Conservation (phyloP, 1,139 yeast genomes). For the Candida sp. region DNA sequence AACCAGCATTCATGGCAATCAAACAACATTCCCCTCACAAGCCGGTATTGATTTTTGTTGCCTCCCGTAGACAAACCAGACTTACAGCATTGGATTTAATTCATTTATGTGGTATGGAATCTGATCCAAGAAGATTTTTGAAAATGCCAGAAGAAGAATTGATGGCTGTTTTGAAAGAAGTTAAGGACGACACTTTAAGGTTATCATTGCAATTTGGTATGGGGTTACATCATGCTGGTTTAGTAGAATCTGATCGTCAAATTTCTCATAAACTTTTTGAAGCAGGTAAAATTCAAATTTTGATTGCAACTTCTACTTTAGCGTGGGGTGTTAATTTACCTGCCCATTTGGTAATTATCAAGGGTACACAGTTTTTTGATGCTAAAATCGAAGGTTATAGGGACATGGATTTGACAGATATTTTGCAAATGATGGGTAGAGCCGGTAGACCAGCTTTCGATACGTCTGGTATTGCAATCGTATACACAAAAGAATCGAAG, state of each 20-base stretch:
- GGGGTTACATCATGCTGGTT: conserved; percentile 97
- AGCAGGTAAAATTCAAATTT: conserved; percentile 78
- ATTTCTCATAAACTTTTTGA: conserved; percentile 87
- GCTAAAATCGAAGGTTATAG: conserved; percentile 76
- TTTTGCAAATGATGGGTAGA: conserved; percentile 86
- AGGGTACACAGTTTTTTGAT: conserved; percentile 90
- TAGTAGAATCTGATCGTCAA: conserved; percentile 85
- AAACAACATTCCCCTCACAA: conserved; percentile 92
- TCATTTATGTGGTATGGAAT: conserved; percentile 93
- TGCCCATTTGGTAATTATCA: conserved; percentile 88
- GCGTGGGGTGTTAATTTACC: conserved; percentile 99
- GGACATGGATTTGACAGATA: conserved; percentile 92
- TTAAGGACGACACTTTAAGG: conserved; percentile 85
- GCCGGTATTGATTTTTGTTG: conserved; percentile 93
- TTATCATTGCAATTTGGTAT: conserved; percentile 91
- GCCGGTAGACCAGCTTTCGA: conserved; percentile 99
- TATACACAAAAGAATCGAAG: conserved; percentile 88
- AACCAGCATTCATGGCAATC: conserved; percentile 96
- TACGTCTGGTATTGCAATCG: conserved; percentile 93
- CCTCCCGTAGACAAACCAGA: conserved; percentile 96
- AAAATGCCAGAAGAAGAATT: conserved; percentile 76
- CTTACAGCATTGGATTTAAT: conserved; percentile 91
- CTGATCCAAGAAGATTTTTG: conserved; percentile 84
- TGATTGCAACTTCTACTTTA: conserved; percentile 91
- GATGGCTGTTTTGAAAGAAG: conserved; percentile 55